phyloP scores from a whole-genome alignment of 352 stramenopile species.

The Phytophthora sp. region DNA sequence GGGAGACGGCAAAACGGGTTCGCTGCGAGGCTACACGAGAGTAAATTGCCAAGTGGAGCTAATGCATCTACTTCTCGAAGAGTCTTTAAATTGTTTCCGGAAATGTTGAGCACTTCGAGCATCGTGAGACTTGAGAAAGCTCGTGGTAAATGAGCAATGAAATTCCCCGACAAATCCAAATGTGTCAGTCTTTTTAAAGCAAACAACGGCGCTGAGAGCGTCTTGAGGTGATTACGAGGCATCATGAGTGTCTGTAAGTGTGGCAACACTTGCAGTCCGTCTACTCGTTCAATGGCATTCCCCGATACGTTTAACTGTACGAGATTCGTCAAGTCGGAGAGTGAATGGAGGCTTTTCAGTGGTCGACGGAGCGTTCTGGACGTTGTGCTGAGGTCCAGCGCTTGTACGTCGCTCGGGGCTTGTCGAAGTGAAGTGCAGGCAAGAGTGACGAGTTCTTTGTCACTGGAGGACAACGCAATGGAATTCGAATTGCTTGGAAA shows the following conservation, averaged over 20 bases:
- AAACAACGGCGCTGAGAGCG: slow-evolving; percentile 53
- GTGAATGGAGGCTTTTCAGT: slow-evolving; percentile 63
- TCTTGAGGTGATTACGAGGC: slow-evolving; percentile 79
- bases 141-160: slow-evolving; percentile 76
- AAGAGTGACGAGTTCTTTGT: slow-evolving; percentile 49
- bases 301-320: slow-evolving; percentile 64
- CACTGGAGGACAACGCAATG: slow-evolving; percentile 28
- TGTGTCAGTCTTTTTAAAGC: slow-evolving; percentile 46
- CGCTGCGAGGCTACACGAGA: slow-evolving; percentile 58
- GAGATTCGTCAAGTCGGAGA: slow-evolving; percentile 57
- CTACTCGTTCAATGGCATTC: slow-evolving; percentile 63
- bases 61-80: slow-evolving; percentile 77
- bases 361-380: slow-evolving; percentile 56
- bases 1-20: slow-evolving; percentile 82
- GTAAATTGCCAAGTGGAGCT: slow-evolving; percentile 61
- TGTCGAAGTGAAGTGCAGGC: slow-evolving; percentile 38
- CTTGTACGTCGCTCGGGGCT: slow-evolving; percentile 32
- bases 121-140: slow-evolving; percentile 52
- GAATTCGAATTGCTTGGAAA: slow-evolving; percentile 32
- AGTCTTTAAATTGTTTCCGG: slow-evolving; percentile 75
- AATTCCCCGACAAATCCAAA: slow-evolving; percentile 82
- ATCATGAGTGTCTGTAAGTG: slow-evolving; percentile 56
- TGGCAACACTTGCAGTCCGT: slow-evolving; percentile 60
- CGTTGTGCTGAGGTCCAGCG: slow-evolving; percentile 55
- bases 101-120: slow-evolving; percentile 69